Conservation (phyloP, 139 green algal species). For the Chlorella sorokiniana region DNA sequence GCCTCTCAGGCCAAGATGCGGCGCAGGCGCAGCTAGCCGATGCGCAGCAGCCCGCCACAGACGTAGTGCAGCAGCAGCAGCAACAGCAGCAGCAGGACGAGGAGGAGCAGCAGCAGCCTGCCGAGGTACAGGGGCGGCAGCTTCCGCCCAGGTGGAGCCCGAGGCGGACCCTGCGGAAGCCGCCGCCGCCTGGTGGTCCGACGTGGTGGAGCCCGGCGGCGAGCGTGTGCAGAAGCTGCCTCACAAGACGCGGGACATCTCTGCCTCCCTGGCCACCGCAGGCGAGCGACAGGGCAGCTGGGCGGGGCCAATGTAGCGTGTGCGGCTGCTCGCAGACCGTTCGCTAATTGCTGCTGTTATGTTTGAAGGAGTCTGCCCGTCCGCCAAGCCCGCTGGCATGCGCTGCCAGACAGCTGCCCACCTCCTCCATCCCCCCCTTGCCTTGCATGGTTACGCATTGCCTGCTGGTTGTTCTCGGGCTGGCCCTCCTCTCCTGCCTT, state of each 20-base stretch:
- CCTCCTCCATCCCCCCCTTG: background rate
- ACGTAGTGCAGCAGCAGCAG: background rate
- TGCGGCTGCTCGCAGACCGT: no score
- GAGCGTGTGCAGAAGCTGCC: conserved; percentile 5
- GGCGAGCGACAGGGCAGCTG: no score
- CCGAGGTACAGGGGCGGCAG: background rate
- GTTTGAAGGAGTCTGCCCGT: background rate
- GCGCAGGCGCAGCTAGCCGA: background rate
- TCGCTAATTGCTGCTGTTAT: no score
- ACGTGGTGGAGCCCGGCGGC: background rate
- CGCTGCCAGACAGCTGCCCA: background rate
- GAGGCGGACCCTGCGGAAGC: background rate
- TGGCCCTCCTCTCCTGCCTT: background rate
- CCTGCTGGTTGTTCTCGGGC: background rate
- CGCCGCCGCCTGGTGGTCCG: conserved; percentile 24
- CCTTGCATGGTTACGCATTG: no score
- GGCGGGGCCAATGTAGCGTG: no score
- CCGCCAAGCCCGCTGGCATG: background rate
- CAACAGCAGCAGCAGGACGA: background rate
- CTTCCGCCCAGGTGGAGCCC: background rate
- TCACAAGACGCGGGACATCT: conserved; percentile 9
- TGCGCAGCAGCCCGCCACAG: background rate
- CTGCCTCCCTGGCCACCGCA: conserved; percentile 25
- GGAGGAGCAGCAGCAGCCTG: background rate
- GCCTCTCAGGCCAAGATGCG: no score